Conservation (phyloP, 169 alveolate species). For the Plasmodium malariae region DNA sequence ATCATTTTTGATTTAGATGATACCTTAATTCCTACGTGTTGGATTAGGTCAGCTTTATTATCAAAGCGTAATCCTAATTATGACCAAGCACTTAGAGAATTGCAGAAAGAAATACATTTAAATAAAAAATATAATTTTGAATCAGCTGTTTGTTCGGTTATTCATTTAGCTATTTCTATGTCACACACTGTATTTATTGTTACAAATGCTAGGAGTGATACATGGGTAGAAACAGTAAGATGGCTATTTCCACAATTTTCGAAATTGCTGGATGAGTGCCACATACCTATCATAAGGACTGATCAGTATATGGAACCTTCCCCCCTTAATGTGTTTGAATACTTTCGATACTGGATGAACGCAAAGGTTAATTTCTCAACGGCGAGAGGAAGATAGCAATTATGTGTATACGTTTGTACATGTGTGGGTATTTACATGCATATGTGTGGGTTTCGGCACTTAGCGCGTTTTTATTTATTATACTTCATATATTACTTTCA, state of each 20-base stretch:
- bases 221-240: constrained; percentile 85
- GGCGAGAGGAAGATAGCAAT: too few species aligned
- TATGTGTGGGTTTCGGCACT: too few species aligned
- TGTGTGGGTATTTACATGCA: neutral
- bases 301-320: constrained; percentile 84
- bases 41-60: constrained; percentile 81
- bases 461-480: too few species aligned
- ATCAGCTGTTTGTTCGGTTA: constrained; percentile 78
- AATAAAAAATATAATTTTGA: constrained; percentile 79
- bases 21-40: constrained; percentile 88
- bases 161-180: constrained; percentile 79
- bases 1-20: constrained; percentile 88
- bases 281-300: constrained; percentile 85
- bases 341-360: constrained; percentile 88
- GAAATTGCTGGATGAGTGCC: constrained; percentile 77
- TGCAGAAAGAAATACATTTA: constrained; percentile 80
- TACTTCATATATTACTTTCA: too few species aligned
- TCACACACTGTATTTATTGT: constrained; percentile 87
- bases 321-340: constrained; percentile 80
- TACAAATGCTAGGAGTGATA: constrained; percentile 87
- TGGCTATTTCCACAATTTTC: constrained; percentile 86
- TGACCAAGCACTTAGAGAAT: constrained; percentile 77
- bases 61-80: constrained; percentile 51
- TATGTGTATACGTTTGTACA: too few species aligned
- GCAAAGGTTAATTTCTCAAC: constrained; percentile 85